Evolutionary conservation across 148 eudicot genomes (phyloP), one percentile per base, ranked within the genome.

Genomic region (Amaranthus cruentus): DNA sequence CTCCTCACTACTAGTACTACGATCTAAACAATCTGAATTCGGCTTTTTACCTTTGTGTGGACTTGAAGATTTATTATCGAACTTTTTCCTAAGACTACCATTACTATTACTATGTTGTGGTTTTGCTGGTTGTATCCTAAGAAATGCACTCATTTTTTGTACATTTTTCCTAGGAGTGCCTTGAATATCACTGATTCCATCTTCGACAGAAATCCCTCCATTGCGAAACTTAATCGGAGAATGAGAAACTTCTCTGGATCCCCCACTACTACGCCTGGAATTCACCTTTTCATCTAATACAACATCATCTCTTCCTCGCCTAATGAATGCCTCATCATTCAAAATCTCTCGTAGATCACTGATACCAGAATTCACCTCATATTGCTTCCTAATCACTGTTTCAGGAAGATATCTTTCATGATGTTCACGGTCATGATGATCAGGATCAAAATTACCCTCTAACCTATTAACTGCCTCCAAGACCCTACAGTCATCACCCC

Each of bases 81-180:
- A 73, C 69, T 78, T 81, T 61, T 79, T 85, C 82, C 80, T 86
- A 61, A 60, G 77, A 68, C 68, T 76, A 72, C 75, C 63, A 64
- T 4, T 75, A 12, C 48, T 7, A 62, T 14, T 55, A 55, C 57
- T 55, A 55, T 64, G 51, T 49, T 66, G 57, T 9, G 76, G 67
- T 74, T 79, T 85, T 46, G 66, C 83, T 63, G 69, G 84, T 68
- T 86, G 89, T 73, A 89, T 81, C 92, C 97, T 89, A 71, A 79
- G 86, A 65, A 88, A 82, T 70, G 86, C 93, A 84, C 87, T 87
- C 77, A 86, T 88, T 75, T 84, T 89, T 74, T 86, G 66, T 47
- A 70, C 71, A 66, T 73, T 77, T 81, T 84, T 91, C 81, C 76
- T 84, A n/a, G 83, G 84, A 73, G 83, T 80, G 28, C 55, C 12